phyloP scores from a whole-genome alignment of 148 eudicot genomes.

The Vaccinium vitisidaea region DNA sequence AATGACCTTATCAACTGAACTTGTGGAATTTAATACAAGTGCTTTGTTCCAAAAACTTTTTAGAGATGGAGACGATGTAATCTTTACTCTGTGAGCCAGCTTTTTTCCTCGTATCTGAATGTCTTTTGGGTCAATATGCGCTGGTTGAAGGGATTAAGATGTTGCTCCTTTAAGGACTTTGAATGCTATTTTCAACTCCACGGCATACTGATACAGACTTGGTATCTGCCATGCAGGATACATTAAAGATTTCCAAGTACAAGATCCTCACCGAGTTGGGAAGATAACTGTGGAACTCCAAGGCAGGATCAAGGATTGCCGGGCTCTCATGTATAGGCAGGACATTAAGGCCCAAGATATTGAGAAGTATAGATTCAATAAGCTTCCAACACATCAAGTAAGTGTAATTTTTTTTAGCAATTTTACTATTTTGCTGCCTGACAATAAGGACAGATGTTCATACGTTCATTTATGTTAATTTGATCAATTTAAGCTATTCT shows the following conservation, averaged over 20 bases:
- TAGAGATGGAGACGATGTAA: neutral
- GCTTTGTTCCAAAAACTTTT: too few relatives aligned
- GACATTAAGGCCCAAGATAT: slow-evolving; percentile 76
- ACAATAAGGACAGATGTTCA: neutral
- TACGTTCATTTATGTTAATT: neutral
- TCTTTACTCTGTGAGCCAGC: neutral
- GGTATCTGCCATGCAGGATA: slow-evolving; percentile 50
- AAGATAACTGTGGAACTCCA: slow-evolving; percentile 72
- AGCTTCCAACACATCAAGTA: slow-evolving; percentile 89
- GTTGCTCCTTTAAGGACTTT: neutral
- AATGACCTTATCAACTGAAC: neutral
- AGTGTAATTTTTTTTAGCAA: neutral
- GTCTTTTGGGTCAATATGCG: neutral
- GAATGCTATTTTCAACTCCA: neutral
- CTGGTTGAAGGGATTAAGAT: neutral
- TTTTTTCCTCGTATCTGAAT: neutral
- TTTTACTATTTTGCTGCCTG: neutral
- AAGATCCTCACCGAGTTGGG: slow-evolving; percentile 77
- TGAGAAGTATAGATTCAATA: slow-evolving; percentile 54
- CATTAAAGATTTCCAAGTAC: slow-evolving; percentile 76
- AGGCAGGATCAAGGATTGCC: slow-evolving; percentile 80
- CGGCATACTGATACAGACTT: neutral
- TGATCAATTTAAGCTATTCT: neutral
- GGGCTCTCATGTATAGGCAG: slow-evolving; percentile 85
- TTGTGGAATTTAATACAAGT: neutral